Percentiles rank a stretch among this genome's conserved stretches.
Evolutionary conservation across 768 basidiomycete genomes (phyloP).

Genomic region (Cystobasidium tubakii): DNA sequence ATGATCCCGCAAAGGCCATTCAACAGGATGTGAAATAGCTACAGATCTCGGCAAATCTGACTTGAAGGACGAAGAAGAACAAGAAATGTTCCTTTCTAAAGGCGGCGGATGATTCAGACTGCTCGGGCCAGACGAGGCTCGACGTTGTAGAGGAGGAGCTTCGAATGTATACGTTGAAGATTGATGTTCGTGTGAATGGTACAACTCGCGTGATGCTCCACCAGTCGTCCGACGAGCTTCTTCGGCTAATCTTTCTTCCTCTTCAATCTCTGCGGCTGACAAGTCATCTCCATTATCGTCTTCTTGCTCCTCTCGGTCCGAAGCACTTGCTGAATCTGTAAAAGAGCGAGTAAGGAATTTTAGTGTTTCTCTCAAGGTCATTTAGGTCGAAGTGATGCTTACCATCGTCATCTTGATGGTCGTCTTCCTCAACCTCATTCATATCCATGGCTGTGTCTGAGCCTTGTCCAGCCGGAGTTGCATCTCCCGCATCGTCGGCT

Average conservation of each 20-base stretch:
- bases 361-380: not conserved
- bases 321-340: not conserved
- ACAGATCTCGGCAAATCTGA: not conserved
- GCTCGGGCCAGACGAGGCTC: not conserved
- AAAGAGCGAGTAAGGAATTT: not conserved
- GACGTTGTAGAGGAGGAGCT: not conserved
- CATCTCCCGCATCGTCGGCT: not conserved
- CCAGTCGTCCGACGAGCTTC: conserved; percentile 26
- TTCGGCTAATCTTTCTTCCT: conserved; percentile 24
- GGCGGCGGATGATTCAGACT: not conserved
- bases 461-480: not conserved
- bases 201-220: conserved; percentile 8
- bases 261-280: conserved; percentile 21
- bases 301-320: conserved; percentile 4
- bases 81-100: not conserved
- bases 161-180: conserved; percentile 14
- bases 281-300: not conserved
- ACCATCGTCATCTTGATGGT: not conserved
- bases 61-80: not conserved
- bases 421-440: not conserved
- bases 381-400: not conserved
- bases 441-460: too few species aligned
- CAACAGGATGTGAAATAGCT: not conserved
- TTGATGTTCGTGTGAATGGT: conserved; percentile 21
- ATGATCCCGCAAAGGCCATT: not conserved